These are phyloP conservation scores for Cucurbita argyrosperma DNA, from an alignment of 306 rosid genomes.

Conservation along the genomic window DNA sequence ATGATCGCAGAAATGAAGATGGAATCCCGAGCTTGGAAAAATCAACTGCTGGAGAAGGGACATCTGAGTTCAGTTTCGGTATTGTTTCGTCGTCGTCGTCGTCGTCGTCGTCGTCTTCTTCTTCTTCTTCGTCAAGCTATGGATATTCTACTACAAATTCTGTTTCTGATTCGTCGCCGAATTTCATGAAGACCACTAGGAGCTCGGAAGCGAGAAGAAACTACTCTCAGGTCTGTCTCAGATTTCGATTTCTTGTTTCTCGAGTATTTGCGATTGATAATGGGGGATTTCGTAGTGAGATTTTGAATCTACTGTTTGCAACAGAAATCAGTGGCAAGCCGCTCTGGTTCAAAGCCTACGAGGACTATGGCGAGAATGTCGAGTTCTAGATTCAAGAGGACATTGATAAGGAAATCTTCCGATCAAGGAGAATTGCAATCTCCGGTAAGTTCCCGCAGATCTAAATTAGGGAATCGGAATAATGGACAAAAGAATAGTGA, in stretches of 20 bases:
- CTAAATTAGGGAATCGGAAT: conserved; percentile 19
- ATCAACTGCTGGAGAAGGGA: conserved; percentile 18
- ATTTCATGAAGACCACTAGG: conserved; percentile 38
- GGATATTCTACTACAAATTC: conserved; percentile 14
- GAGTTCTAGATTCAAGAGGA: conserved; percentile 40
- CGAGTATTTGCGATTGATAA: neutral
- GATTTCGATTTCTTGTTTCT: neutral
- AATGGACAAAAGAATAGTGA: neutral
- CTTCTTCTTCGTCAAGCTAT: conserved; percentile 16
- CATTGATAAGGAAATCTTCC: conserved; percentile 18
- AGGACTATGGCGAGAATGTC: conserved; percentile 31
- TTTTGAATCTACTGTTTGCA: neutral
- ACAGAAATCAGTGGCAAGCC: conserved; percentile 7
- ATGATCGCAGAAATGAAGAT: neutral
- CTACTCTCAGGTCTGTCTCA: conserved; percentile 32
- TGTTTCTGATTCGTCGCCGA: conserved; percentile 25
- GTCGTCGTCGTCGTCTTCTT: neutral
- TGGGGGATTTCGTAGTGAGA: neutral
- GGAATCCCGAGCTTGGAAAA: conserved; percentile 13
- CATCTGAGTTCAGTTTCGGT: conserved; percentile 9
- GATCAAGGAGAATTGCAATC: neutral
- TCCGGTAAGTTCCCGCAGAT: conserved; percentile 14
- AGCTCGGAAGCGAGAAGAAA: conserved; percentile 42
- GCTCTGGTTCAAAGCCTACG: neutral
- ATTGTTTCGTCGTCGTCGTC: neutral